phyloP scores from a whole-genome alignment of 2,329 filamentous ascomycete species.

The Grosmannia clavigera region DNA sequence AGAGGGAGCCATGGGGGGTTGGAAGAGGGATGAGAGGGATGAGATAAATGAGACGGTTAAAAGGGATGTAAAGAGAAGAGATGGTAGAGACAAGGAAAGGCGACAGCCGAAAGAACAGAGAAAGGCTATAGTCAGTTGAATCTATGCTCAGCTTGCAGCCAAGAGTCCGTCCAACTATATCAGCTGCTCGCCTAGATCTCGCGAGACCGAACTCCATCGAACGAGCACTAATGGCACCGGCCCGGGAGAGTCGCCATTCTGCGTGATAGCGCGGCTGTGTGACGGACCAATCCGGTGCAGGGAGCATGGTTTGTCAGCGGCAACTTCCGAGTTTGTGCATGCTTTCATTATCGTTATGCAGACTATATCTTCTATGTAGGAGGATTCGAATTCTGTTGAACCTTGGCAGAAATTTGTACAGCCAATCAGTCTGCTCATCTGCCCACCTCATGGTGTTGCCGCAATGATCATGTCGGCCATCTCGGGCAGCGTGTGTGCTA shows the following conservation, averaged over 20 bases:
- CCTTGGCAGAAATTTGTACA: too few species aligned
- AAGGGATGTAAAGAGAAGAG: not conserved
- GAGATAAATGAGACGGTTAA: not conserved
- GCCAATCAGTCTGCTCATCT: not conserved
- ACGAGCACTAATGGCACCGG: not conserved
- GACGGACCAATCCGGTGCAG: not conserved
- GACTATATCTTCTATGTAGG: too few species aligned
- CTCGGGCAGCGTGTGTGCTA: slow-evolving; percentile 28
- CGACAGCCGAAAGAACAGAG: too few species aligned
- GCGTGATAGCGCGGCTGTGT: not conserved
- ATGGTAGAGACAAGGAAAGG: not conserved
- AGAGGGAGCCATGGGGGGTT: not conserved
- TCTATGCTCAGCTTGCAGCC: not conserved
- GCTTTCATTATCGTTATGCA: too few species aligned
- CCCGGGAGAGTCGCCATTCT: not conserved
- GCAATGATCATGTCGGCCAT: slow-evolving; percentile 29
- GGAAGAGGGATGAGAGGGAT: not conserved
- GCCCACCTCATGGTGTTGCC: not conserved
- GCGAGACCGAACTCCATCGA: not conserved
- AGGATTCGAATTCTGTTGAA: too few species aligned
- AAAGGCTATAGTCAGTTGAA: too few species aligned
- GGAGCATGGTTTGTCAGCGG: not conserved
- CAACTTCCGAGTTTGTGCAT: too few species aligned
- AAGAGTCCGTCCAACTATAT: not conserved
- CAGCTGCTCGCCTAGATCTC: not conserved